Evolutionary conservation across 2,329 filamentous ascomycete genomes (phyloP).

Genomic region (Hypomyces perniciosus): DNA sequence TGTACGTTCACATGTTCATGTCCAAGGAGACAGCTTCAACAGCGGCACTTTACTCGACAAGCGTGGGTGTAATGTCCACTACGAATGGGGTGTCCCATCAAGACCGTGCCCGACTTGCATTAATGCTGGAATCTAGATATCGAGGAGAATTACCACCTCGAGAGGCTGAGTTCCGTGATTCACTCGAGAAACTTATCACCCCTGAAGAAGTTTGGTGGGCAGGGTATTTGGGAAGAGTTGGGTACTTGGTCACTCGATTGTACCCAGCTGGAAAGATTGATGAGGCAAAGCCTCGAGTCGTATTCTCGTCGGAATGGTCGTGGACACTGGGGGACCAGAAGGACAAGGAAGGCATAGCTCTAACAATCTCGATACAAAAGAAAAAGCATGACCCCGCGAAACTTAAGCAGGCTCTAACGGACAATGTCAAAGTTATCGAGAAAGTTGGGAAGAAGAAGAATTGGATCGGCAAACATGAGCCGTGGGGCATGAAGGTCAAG

Average conservation of each 20-base stretch:
- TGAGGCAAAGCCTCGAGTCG: constrained; percentile 32
- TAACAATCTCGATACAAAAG: constrained; percentile 38
- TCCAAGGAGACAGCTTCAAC: constrained; percentile 50
- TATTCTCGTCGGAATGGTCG: constrained; percentile 36
- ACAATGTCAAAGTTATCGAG: constrained; percentile 37
- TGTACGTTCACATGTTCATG: constrained; percentile 47
- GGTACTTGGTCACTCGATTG: constrained; percentile 49
- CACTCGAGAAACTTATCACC: constrained; percentile 48
- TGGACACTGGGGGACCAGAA: constrained; percentile 34
- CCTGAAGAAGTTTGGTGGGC: constrained; percentile 58
- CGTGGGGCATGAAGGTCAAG: constrained; percentile 34
- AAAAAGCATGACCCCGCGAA: constrained; percentile 31
- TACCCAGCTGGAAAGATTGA: constrained; percentile 54
- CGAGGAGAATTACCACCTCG: constrained; percentile 54
- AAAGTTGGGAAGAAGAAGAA: constrained; percentile 57
- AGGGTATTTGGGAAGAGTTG: constrained; percentile 56
- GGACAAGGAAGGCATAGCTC: constrained; percentile 34
- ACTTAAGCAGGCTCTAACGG: constrained; percentile 34
- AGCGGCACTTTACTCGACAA: constrained; percentile 56
- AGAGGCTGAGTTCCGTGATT: constrained; percentile 48
- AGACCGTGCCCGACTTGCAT: constrained; percentile 53
- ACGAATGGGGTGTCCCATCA: constrained; percentile 57
- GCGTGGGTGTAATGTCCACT: constrained; percentile 54
- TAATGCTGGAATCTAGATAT: constrained; percentile 60
- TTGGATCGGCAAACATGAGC: constrained; percentile 34